These are phyloP conservation scores for Thermomucor indicae-seudaticae DNA, from an alignment of 371 early-diverging fungal species.

Conservation along the genomic window DNA sequence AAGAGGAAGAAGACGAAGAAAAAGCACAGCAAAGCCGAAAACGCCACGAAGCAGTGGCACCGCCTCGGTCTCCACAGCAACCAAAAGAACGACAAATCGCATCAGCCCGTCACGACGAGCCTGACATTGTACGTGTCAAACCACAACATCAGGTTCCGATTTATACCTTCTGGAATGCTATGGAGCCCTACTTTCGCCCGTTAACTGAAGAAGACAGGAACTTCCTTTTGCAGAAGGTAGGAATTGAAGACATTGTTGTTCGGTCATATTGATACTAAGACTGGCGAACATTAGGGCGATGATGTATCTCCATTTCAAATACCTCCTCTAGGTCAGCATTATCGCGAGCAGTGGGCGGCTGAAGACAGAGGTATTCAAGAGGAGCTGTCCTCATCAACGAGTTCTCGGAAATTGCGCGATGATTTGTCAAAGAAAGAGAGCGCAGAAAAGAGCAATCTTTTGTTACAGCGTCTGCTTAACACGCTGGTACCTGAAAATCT, in stretches of 20 bases:
- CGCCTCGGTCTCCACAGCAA: neutral
- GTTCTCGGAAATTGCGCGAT: neutral
- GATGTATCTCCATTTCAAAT: conserved; percentile 66
- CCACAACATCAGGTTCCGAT: conserved; percentile 73
- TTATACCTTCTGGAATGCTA: conserved; percentile 71
- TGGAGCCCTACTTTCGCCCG: conserved; percentile 81
- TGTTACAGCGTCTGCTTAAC: conserved; percentile 73
- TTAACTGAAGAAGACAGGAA: conserved; percentile 76
- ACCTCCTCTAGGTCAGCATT: conserved; percentile 76
- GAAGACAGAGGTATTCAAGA: conserved; percentile 56
- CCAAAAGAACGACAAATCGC: conserved; percentile 4
- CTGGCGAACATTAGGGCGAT: conserved; percentile 41
- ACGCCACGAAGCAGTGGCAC: too few relatives aligned
- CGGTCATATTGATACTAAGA: neutral
- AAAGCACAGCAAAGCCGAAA: too few relatives aligned
- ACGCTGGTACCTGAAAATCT: conserved; percentile 61
- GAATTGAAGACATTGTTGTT: neutral
- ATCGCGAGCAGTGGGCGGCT: conserved; percentile 77
- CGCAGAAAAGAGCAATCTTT: conserved; percentile 48
- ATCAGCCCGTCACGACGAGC: conserved; percentile 13
- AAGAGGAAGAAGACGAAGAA: too few relatives aligned
- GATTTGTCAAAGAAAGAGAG: conserved; percentile 11
- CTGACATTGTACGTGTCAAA: conserved; percentile 41
- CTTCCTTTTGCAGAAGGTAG: conserved; percentile 55
- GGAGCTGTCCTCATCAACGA: neutral